These are phyloP conservation scores for Erythrophleum fordii DNA, from an alignment of 306 rosid genomes.

Conservation along the genomic window DNA sequence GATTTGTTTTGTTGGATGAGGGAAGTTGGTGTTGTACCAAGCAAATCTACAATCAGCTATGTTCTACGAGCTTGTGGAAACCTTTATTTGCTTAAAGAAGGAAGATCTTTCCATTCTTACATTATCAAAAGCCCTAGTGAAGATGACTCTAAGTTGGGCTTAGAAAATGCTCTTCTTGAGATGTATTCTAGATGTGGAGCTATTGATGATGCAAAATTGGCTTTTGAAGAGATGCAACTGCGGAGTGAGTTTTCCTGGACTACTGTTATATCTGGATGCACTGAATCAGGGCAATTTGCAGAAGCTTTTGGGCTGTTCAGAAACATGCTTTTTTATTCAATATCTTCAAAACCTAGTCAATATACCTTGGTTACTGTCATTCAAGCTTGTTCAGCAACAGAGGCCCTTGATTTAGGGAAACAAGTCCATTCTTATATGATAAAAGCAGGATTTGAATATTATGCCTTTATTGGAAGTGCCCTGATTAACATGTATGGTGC, in stretches of 20 bases:
- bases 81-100: slow-evolving; percentile 46
- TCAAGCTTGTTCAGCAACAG: slow-evolving; percentile 46
- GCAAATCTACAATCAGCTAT: slow-evolving; percentile 40
- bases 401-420: slow-evolving; percentile 42
- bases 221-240: slow-evolving; percentile 43
- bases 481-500: slow-evolving; percentile 49
- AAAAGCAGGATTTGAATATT: slow-evolving; percentile 48
- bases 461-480: slow-evolving; percentile 49
- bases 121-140: slow-evolving; percentile 38
- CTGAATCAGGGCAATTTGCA: slow-evolving; percentile 41
- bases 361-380: slow-evolving; percentile 43
- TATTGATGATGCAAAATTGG: slow-evolving; percentile 38
- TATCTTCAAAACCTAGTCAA: slow-evolving; percentile 45
- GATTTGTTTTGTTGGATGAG: slow-evolving; percentile 45
- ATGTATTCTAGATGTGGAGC: slow-evolving; percentile 51
- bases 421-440: slow-evolving; percentile 44
- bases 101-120: slow-evolving; percentile 45
- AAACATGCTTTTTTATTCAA: slow-evolving; percentile 43
- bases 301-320: slow-evolving; percentile 43
- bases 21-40: slow-evolving; percentile 39
- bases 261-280: slow-evolving; percentile 42
- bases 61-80: slow-evolving; percentile 46
- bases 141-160: slow-evolving; percentile 39
- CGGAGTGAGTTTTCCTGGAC: slow-evolving; percentile 54
- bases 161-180: slow-evolving; percentile 51